These are phyloP conservation scores for Boletus rufocinnamomeus DNA, from an alignment of 768 basidiomycete genomes.

Conservation along the genomic window DNA sequence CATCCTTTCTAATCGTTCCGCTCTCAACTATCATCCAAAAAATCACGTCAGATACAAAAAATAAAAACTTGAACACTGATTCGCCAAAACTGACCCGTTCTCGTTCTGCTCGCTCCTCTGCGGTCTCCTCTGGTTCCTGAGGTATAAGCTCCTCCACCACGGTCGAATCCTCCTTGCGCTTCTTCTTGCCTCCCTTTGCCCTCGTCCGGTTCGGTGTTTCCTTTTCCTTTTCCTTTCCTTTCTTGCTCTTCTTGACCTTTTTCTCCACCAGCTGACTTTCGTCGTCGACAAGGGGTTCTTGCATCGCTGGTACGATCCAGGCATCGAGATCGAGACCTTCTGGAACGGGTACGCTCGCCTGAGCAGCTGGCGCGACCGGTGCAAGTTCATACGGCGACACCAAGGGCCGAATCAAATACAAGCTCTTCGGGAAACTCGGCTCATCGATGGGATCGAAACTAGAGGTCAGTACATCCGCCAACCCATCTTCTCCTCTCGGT, in stretches of 20 bases:
- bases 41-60: constrained; percentile 7
- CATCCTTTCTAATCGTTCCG: constrained; percentile 71
- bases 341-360: constrained; percentile 78
- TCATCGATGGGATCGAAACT: constrained; percentile 38
- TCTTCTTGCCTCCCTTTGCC: constrained; percentile 47
- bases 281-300: constrained; percentile 30
- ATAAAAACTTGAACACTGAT: background rate
- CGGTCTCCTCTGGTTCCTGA: constrained; percentile 50
- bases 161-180: constrained; percentile 33
- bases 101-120: constrained; percentile 58
- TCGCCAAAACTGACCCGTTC: constrained; percentile 54
- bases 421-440: constrained; percentile 80
- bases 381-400: constrained; percentile 80
- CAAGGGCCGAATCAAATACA: constrained; percentile 82
- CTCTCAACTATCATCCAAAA: constrained; percentile 55
- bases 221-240: constrained; percentile 55
- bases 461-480: constrained; percentile 40
- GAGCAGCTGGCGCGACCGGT: constrained; percentile 78
- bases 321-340: constrained; percentile 83
- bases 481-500: constrained; percentile 41
- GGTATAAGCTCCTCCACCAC: constrained; percentile 37
- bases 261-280: constrained; percentile 41
- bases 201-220: constrained; percentile 30
- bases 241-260: constrained; percentile 45
- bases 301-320: constrained; percentile 75